Base-by-base conservation (phyloP, 2,329 filamentous ascomycete genomes). In the Seiridium unicorne region DNA sequence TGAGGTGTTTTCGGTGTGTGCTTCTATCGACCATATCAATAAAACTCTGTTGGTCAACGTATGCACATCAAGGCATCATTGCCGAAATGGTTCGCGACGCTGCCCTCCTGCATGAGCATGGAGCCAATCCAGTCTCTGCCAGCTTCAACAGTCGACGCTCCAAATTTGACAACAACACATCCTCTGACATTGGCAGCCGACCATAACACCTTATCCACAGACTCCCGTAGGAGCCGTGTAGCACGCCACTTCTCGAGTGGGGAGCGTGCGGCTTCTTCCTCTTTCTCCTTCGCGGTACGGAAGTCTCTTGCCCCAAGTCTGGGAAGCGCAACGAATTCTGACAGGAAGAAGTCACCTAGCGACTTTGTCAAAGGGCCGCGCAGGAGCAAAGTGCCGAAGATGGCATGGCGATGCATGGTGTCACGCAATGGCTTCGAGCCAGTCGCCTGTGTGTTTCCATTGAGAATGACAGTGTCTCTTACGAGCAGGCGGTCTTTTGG, bases 151-250 rank as follows among this genome's bases (percentile, higher is more conserved):
- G 89, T 89, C 58, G 81, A 83, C 1, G 93, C 91, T 1, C 91
- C 92, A 72, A 98, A 96, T 73, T 98, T 98, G 66, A 98, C 89
- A 34, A 97, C 83, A 3, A 95, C 89, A 69, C 94, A 97, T 3
- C 92, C 89, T 57, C 93, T 84, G 40, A 96, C 87, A 34, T 83
- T 84, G 11, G 93, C 91, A 10, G 90, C 91, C 34, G 92, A 93
- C 92, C 93, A 97, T 3, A 94, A 79, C 3, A 96, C 74, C 13
- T 84, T 84, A 54, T 83, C 78, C 8, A 75, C 70, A 62, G 76
- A 81, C 72, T 95, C 90, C 69, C 81, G 78, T 58, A 74, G 70
- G 26, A 89, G 77, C 62, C 89, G 82, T 55, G 70, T 70, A 35
- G 73, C 71, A 57, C 88, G 80, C 86, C 87, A 89, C 47, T 68